These are phyloP conservation scores for Globisporangium mamillatum DNA, from an alignment of 352 stramenopile species.

Conservation along the genomic window DNA sequence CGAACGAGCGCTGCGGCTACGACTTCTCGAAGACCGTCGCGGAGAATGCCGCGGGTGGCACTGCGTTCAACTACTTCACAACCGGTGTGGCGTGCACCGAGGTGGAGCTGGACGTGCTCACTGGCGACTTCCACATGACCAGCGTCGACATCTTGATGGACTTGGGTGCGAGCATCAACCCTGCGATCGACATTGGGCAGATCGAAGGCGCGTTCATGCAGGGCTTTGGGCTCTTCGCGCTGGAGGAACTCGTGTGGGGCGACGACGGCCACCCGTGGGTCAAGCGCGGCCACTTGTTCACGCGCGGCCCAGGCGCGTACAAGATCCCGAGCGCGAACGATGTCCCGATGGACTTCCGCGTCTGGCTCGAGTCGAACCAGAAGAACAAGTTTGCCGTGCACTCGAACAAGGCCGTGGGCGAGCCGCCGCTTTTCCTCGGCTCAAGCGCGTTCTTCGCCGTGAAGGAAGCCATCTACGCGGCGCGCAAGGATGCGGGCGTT, in stretches of 20 bases:
- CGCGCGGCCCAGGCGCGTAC: conserved; percentile 93
- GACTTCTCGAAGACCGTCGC: conserved; percentile 87
- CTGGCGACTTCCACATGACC: conserved; percentile 89
- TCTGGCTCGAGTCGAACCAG: conserved; percentile 91
- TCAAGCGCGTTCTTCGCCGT: conserved; percentile 94
- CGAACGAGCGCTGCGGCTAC: conserved; percentile 90
- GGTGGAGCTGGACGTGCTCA: conserved; percentile 95
- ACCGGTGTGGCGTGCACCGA: conserved; percentile 91
- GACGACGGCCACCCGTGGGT: conserved; percentile 94
- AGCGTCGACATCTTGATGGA: conserved; percentile 89
- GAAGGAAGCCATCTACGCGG: conserved; percentile 92
- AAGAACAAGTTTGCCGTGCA: conserved; percentile 95
- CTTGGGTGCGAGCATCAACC: conserved; percentile 95
- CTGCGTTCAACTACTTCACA: conserved; percentile 97
- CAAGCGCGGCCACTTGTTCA: conserved; percentile 91
- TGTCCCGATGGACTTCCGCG: conserved; percentile 92
- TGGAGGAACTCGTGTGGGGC: conserved; percentile 94
- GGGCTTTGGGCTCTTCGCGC: conserved; percentile 93
- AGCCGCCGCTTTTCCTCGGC: conserved; percentile 95
- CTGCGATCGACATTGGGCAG: conserved; percentile 96
- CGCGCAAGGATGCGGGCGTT: conserved; percentile 59
- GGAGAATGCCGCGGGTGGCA: conserved; percentile 88
- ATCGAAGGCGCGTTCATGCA: conserved; percentile 98
- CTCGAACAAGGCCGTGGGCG: conserved; percentile 94
- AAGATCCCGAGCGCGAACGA: conserved; percentile 98